These are phyloP conservation scores for Aspergillus ustus DNA, from an alignment of 2,329 filamentous ascomycete genomes.

Conservation along the genomic window DNA sequence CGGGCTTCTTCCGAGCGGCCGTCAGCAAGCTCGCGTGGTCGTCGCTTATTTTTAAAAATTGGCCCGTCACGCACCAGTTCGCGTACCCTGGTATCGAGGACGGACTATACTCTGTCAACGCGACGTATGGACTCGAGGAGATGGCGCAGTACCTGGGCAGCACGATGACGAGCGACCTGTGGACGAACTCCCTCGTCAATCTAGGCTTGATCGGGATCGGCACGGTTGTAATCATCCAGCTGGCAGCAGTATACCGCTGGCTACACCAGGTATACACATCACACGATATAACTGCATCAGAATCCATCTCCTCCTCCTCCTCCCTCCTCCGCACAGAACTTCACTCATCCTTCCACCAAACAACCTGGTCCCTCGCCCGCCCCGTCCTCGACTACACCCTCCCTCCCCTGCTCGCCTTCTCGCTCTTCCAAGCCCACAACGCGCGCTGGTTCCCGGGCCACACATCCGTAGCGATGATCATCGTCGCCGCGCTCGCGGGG, in stretches of 20 bases:
- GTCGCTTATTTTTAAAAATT: constrained; percentile 19
- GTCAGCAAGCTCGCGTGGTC: constrained; percentile 23
- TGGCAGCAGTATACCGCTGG: background rate
- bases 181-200: constrained; percentile 21
- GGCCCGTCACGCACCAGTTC: constrained; percentile 21
- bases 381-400: constrained; percentile 18
- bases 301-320: constrained; percentile 1
- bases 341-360: background rate
- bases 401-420: constrained; percentile 16
- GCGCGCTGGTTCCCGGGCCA: constrained; percentile 9
- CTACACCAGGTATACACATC: background rate
- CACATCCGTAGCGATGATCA: constrained; percentile 13
- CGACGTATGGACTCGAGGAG: constrained; percentile 20
- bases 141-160: constrained; percentile 23
- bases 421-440: constrained; percentile 11
- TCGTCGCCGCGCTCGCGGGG: background rate
- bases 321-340: background rate
- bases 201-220: constrained; percentile 12
- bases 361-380: constrained; percentile 15
- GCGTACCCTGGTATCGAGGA: constrained; percentile 20
- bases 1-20: constrained; percentile 19
- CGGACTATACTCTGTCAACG: constrained; percentile 17
- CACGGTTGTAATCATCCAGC: background rate
- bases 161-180: constrained; percentile 17
- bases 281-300: background rate